phyloP scores from a whole-genome alignment of 2,329 filamentous ascomycete genomes.

The Phoma sp. region DNA sequence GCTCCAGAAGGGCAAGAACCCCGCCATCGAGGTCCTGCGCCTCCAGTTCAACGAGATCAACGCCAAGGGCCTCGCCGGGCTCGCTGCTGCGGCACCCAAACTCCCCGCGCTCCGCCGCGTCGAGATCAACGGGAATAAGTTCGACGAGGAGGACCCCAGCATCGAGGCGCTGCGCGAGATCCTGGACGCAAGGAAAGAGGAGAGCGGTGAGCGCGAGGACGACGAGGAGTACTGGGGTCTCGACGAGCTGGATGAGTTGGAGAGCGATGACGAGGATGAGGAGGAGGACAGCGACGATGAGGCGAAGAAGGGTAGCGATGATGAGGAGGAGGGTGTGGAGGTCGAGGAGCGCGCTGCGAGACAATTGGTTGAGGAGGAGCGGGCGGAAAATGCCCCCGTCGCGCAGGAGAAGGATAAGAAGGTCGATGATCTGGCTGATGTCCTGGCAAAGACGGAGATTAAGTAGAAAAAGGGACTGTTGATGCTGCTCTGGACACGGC shows the following conservation, averaged over 20 bases:
- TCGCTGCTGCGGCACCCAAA: constrained; percentile 68
- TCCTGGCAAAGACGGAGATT: constrained; percentile 71
- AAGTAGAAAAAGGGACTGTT: constrained; percentile 25
- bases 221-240: constrained; percentile 59
- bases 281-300: constrained; percentile 69
- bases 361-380: constrained; percentile 71
- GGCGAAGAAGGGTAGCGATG: constrained; percentile 64
- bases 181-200: constrained; percentile 77
- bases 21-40: constrained; percentile 78
- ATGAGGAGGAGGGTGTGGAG: constrained; percentile 67
- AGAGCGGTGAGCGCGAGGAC: constrained; percentile 55
- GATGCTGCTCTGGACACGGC: not conserved
- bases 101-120: constrained; percentile 82
- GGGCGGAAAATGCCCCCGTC: constrained; percentile 76
- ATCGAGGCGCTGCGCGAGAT: constrained; percentile 69
- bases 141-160: constrained; percentile 80
- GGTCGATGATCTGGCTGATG: constrained; percentile 79
- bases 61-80: constrained; percentile 70
- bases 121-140: constrained; percentile 96
- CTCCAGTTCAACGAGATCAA: constrained; percentile 97
- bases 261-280: constrained; percentile 84
- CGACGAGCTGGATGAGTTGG: constrained; percentile 75
- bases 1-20: constrained; percentile 76
- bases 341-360: constrained; percentile 49
- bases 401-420: constrained; percentile 73